A percentile compares a stretch with the other conserved stretches of the same genome.
Conservation (phyloP, 768 basidiomycete species). For the Ephemerocybe angulata region DNA sequence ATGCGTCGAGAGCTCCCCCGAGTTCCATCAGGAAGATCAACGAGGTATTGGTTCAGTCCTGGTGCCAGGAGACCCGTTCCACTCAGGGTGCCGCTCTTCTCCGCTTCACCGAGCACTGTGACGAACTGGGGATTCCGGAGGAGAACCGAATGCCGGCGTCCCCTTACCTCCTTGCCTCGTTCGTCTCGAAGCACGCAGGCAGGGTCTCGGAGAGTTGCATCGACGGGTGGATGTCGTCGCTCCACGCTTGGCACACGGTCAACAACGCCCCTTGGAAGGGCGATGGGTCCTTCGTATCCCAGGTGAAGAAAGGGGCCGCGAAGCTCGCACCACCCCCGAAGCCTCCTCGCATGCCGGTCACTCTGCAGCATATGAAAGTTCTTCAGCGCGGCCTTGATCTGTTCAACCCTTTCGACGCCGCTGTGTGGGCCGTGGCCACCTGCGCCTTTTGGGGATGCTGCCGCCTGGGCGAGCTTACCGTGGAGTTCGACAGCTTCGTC, state of each 20-base stretch:
- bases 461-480: conserved; percentile 23
- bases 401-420: conserved; percentile 22
- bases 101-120: no score
- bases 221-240: no score
- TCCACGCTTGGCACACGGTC: no score
- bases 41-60: neutral
- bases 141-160: conserved; percentile 24
- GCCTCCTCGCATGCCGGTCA: neutral
- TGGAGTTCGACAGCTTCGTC: no score
- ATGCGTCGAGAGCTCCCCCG: neutral
- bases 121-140: conserved; percentile 20
- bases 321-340: neutral
- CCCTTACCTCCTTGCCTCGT: conserved; percentile 23
- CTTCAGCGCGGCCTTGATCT: no score
- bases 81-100: conserved; percentile 10
- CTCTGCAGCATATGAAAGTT: neutral
- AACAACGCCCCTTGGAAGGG: no score
- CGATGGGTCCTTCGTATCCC: no score
- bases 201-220: no score
- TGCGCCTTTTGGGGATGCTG: conserved; percentile 33
- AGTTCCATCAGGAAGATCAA: neutral
- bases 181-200: conserved; percentile 18
- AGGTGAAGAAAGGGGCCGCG: no score
- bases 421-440: conserved; percentile 29
- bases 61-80: neutral